Conservation (phyloP, 1,284 basidiomycete genomes). For the Grifola frondosa region DNA sequence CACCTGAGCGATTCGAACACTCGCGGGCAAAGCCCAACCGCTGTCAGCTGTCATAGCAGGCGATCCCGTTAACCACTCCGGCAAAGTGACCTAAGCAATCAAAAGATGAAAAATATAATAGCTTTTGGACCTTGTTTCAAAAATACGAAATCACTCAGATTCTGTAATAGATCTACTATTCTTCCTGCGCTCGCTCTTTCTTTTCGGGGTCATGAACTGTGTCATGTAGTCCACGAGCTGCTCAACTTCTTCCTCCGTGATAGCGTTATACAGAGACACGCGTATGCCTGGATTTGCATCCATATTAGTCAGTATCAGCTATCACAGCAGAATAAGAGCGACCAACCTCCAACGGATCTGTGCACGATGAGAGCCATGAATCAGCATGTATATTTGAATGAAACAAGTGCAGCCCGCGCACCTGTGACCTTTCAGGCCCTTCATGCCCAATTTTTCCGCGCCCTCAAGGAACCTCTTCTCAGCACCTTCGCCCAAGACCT, state of each 20-base stretch:
- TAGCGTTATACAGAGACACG: conserved; percentile 93
- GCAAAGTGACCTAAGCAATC: conserved; percentile 65
- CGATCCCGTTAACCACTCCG: conserved; percentile 92
- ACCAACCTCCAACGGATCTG: conserved; percentile 66
- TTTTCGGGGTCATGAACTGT: conserved; percentile 41
- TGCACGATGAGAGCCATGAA: not conserved
- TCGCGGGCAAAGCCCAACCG: conserved; percentile 83
- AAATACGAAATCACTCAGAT: conserved; percentile 1
- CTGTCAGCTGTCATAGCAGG: conserved; percentile 65
- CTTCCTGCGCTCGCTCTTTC: not conserved
- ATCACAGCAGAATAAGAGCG: not conserved
- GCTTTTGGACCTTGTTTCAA: not conserved
- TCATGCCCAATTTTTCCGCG: conserved; percentile 78
- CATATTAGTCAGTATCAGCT: too few species aligned
- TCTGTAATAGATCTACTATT: not conserved
- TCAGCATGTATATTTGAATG: conserved; percentile 1
- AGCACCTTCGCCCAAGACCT: conserved; percentile 63
- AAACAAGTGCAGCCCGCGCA: conserved; percentile 37
- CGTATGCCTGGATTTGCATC: conserved; percentile 80
- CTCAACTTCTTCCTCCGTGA: conserved; percentile 79
- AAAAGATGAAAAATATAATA: not conserved
- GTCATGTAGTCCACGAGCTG: conserved; percentile 60
- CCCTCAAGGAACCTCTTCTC: conserved; percentile 77
- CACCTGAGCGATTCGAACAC: conserved; percentile 89
- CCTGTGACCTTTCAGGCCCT: conserved; percentile 90